Conservation (phyloP, 495 filamentous ascomycete genomes). For the Penicillium crystallinum region DNA sequence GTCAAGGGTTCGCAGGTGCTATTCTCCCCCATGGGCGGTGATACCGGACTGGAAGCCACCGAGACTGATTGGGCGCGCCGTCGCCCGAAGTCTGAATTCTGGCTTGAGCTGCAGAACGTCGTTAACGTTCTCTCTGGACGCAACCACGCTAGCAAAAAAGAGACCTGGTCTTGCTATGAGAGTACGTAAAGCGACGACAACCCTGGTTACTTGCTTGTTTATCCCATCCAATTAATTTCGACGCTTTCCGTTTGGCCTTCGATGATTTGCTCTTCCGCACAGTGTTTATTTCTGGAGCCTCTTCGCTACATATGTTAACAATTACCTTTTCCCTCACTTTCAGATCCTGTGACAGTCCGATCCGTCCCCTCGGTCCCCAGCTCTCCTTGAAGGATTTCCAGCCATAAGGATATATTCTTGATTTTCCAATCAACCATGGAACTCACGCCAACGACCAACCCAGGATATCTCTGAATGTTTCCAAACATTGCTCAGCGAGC, state of each 20-base stretch:
- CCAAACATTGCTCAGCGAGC: not conserved
- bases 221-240: not conserved
- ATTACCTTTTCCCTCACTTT: not conserved
- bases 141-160: constrained; percentile 26
- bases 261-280: not conserved
- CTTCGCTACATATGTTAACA: constrained; percentile 14
- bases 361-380: constrained; percentile 19
- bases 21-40: constrained; percentile 68
- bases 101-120: constrained; percentile 72
- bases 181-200: constrained; percentile 24
- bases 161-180: constrained; percentile 31
- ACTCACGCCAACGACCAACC: constrained; percentile 1
- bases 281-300: not conserved
- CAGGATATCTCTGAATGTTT: not conserved
- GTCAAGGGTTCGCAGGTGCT: constrained; percentile 85
- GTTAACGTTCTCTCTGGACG: constrained; percentile 82
- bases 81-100: constrained; percentile 79
- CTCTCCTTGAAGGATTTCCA: constrained; percentile 15
- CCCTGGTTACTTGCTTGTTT: constrained; percentile 2
- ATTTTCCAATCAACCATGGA: constrained; percentile 1
- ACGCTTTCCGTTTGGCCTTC: not conserved
- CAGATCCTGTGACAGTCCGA: constrained; percentile 19
- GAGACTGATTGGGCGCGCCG: constrained; percentile 93
- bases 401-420: constrained; percentile 1
- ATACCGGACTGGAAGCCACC: constrained; percentile 62